Percentiles rank a stretch among this genome's conserved stretches.
These are phyloP conservation scores for Peniophora sp. DNA, from an alignment of 1,284 basidiomycete genomes.

Conservation along the genomic window DNA sequence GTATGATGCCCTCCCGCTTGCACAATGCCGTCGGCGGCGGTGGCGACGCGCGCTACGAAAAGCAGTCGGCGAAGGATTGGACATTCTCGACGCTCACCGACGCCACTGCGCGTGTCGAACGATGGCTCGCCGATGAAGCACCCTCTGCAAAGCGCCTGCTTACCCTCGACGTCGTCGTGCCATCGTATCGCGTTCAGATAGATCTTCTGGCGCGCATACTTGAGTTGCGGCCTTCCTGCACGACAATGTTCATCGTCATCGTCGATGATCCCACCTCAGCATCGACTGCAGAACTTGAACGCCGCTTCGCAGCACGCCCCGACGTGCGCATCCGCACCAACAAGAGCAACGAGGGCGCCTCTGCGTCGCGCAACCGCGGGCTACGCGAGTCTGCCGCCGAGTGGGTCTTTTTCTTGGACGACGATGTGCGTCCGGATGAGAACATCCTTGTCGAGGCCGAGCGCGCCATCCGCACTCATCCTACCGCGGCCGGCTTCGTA, in stretches of 20 bases:
- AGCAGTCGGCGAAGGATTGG: constrained; percentile 37
- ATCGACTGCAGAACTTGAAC: constrained; percentile 23
- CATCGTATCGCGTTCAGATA: constrained; percentile 47
- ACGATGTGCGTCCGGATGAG: constrained; percentile 39
- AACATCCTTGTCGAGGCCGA: constrained; percentile 40
- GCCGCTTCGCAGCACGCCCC: constrained; percentile 27
- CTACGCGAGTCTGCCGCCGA: constrained; percentile 38
- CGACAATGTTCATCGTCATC: constrained; percentile 49
- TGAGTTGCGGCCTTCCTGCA: constrained; percentile 31
- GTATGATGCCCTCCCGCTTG: constrained; percentile 35
- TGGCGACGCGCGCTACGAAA: constrained; percentile 36
- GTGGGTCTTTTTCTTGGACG: constrained; percentile 49
- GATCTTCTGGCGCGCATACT: constrained; percentile 36
- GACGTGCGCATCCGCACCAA: constrained; percentile 45
- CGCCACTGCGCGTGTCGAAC: constrained; percentile 28
- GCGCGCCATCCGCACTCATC: constrained; percentile 35
- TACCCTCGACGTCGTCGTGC: constrained; percentile 47
- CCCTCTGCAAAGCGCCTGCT: constrained; percentile 25
- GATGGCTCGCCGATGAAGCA: constrained; percentile 24
- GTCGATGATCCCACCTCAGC: constrained; percentile 44
- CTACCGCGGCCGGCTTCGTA: constrained; percentile 45
- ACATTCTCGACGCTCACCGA: constrained; percentile 37
- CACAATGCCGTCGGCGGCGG: constrained; percentile 40
- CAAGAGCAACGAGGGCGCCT: constrained; percentile 34
- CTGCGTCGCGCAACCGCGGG: constrained; percentile 41